Evolutionary conservation across 208 protist species (phyloP).

Genomic region (Wallacemonas collosoma): DNA sequence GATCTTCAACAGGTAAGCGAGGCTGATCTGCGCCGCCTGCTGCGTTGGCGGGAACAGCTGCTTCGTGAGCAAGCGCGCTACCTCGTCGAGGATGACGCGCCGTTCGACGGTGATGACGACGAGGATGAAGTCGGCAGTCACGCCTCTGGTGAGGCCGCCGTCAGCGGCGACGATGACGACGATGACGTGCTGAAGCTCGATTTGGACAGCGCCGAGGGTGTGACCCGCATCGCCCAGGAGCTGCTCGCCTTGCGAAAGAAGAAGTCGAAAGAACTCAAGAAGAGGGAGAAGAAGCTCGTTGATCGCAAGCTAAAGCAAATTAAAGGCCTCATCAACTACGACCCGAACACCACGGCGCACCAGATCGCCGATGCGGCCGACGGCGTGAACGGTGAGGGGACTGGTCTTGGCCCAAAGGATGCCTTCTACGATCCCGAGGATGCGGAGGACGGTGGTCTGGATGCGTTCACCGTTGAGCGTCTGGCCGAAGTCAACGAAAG

Average conservation of each 20-base stretch:
- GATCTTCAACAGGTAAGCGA: slow-evolving; percentile 96
- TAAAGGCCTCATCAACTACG: slow-evolving; percentile 92
- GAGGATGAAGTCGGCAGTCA: slow-evolving; percentile 32
- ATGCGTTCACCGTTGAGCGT: slow-evolving; percentile 81
- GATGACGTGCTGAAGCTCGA: slow-evolving; percentile 54
- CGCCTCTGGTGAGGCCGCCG: slow-evolving; percentile 32
- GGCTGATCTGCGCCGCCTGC: slow-evolving; percentile 90
- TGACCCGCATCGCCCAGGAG: slow-evolving; percentile 84
- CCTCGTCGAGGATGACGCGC: slow-evolving; percentile 18
- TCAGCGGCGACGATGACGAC: slow-evolving; percentile 23
- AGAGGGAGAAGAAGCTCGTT: slow-evolving; percentile 91
- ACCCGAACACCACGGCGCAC: slow-evolving; percentile 77
- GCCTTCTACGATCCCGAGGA: slow-evolving; percentile 18
- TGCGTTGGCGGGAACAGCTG: slow-evolving; percentile 95
- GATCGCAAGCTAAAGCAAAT: slow-evolving; percentile 93
- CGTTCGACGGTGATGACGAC: slow-evolving; percentile 25
- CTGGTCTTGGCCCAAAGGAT: slow-evolving; percentile 17
- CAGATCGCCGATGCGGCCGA: slow-evolving; percentile 65
- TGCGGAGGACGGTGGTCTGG: slow-evolving; percentile 41
- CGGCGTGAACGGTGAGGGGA: slow-evolving; percentile 41
- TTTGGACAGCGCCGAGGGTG: slow-evolving; percentile 80
- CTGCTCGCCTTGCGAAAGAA: slow-evolving; percentile 86
- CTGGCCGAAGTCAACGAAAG: slow-evolving; percentile 63
- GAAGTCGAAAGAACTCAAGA: slow-evolving; percentile 89
- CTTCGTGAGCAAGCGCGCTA: slow-evolving; percentile 53